Base-by-base conservation (phyloP, 1,284 basidiomycete genomes). In the Leccinum griseonigrum region DNA sequence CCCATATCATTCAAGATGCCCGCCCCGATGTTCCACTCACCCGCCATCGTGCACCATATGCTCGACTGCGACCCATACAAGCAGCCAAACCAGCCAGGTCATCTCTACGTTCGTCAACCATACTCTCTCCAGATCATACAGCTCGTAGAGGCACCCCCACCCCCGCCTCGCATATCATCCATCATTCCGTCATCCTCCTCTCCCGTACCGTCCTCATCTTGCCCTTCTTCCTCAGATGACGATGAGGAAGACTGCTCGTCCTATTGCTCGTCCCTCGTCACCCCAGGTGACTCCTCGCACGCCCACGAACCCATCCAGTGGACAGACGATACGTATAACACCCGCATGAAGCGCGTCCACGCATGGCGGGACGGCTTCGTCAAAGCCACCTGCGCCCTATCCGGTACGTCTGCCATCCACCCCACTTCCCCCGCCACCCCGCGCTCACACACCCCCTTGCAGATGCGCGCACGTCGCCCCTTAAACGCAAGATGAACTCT, bases 41-140 rank as follows among this genome's bases (percentile, higher is more conserved):
- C 70, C 55, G 69, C 68, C 65, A 68, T 56, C 71, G 56, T 73
- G 71, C 66, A 62, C 71, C 64, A 64, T 53, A 65, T 72, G 38
- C 71, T 75, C 64, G 64, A 73, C 65, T 66, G 71, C 69, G 69
- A 74, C 55, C 68, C 76, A 56, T 64, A 66, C 67, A 78, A 79
- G 56, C 46, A 48, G 46, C 8, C 46, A 48, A 66, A 70, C 70
- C 71, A 74, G 64, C 60, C 74, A 32, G 70, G 69, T 58, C 79
- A 82, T 58, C 73, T 85, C 69, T 83, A 81, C 75, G 74, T 82
- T 64, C 77, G 78, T 67, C 81, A 85, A 63, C 83, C 79, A 1
- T 79, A 81, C 71, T 75, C 83, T 18, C 74, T 86, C 31, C 83
- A 86, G 75, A 85, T 90, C 77, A 91, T 90, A 61, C 82, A 90